Percentiles rank a stretch among this genome's conserved stretches.
These are phyloP conservation scores for Aphanomyces astaci DNA, from an alignment of 352 stramenopile genomes.

Conservation along the genomic window DNA sequence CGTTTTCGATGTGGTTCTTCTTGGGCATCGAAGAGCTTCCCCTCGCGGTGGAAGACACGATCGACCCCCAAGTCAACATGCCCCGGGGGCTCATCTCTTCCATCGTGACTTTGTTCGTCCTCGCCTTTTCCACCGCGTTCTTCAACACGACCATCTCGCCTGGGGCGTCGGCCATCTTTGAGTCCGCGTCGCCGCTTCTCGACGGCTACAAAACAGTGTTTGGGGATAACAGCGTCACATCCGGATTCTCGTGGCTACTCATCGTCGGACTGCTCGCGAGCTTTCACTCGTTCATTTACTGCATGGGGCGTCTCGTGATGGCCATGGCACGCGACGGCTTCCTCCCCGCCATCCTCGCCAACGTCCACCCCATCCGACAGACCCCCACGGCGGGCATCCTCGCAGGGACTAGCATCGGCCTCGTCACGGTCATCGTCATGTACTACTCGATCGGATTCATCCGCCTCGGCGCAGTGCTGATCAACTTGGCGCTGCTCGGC, in stretches of 20 bases:
- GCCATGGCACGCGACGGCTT: conserved; percentile 60
- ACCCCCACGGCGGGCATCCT: conserved; percentile 54
- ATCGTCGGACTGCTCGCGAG: conserved; percentile 51
- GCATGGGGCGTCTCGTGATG: conserved; percentile 57
- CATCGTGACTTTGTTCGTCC: conserved; percentile 39
- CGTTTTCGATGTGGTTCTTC: conserved; percentile 67
- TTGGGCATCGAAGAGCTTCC: conserved; percentile 60
- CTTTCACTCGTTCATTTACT: conserved; percentile 77
- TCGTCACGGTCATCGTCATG: conserved; percentile 42
- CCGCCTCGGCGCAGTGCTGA: conserved; percentile 49
- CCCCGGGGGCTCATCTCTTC: conserved; percentile 46
- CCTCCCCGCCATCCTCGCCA: conserved; percentile 43
- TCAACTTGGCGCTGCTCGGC: conserved; percentile 61
- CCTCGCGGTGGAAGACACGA: conserved; percentile 53
- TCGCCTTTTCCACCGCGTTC: conserved; percentile 50
- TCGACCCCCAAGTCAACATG: conserved; percentile 56
- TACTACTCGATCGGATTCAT: conserved; percentile 55
- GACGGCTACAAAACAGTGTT: conserved; percentile 60
- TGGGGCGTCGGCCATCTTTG: conserved; percentile 36
- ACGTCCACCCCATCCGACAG: conserved; percentile 33
- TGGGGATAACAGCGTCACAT: conserved; percentile 54
- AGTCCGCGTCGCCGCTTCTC: conserved; percentile 42
- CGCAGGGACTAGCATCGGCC: conserved; percentile 35
- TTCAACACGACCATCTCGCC: conserved; percentile 65
- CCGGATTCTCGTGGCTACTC: conserved; percentile 59